Conservation (phyloP, 2,329 filamentous ascomycete species). For the Ophiocordyceps unilateralis region DNA sequence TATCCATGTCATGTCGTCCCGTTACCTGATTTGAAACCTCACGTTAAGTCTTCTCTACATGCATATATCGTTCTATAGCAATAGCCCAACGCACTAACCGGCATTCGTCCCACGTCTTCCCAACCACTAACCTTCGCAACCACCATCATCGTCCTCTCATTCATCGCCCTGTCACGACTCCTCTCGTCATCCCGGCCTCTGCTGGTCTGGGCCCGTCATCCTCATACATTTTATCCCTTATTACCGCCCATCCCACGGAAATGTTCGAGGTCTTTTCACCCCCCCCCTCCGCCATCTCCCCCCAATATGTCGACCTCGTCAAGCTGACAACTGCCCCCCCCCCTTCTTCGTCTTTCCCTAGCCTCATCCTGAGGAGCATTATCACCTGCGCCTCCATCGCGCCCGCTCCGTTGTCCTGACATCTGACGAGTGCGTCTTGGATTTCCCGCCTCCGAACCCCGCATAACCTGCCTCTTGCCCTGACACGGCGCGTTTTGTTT, state of each 20-base stretch:
- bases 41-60: too few relatives aligned
- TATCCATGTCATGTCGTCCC: too few relatives aligned
- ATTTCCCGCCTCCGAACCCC: neutral
- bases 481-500: neutral
- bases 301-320: neutral
- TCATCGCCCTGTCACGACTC: too few relatives aligned
- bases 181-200: too few relatives aligned
- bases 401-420: constrained; percentile 73
- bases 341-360: constrained; percentile 12
- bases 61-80: too few relatives aligned
- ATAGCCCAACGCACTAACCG: too few relatives aligned
- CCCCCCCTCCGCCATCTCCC: neutral
- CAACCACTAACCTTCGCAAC: neutral
- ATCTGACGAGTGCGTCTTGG: constrained; percentile 45
- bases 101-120: too few relatives aligned
- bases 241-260: neutral
- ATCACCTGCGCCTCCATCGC: constrained; percentile 67
- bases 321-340: too few relatives aligned
- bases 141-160: neutral
- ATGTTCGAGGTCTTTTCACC: neutral
- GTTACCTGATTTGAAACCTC: too few relatives aligned
- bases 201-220: too few relatives aligned
- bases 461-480: too few relatives aligned
- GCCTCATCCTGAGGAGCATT: constrained; percentile 53
- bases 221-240: too few relatives aligned